Percentiles rank a stretch among this genome's conserved stretches.
Evolutionary conservation across 495 filamentous ascomycete genomes (phyloP).

Genomic region (Pyronema omphalodes): DNA sequence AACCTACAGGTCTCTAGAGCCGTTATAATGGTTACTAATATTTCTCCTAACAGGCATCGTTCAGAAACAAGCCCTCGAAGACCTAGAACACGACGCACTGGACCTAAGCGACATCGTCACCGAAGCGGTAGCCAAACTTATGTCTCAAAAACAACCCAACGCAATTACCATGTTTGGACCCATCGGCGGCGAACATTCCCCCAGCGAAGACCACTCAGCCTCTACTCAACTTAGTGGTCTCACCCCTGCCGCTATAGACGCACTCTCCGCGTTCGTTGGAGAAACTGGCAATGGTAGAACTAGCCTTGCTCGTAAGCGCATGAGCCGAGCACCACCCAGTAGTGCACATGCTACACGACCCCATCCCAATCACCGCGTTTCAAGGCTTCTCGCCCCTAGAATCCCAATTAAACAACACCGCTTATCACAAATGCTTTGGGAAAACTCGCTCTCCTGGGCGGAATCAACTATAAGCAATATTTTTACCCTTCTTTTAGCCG

Average conservation of each 20-base stretch:
- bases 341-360: neutral
- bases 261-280: too few species aligned
- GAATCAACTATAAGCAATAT: constrained; percentile 53
- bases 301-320: too few species aligned
- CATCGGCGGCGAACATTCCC: constrained; percentile 34
- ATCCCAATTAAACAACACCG: constrained; percentile 47
- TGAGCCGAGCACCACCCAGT: too few species aligned
- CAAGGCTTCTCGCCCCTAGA: constrained; percentile 3
- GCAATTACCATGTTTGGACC: constrained; percentile 80
- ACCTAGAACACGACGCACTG: constrained; percentile 63
- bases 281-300: too few species aligned
- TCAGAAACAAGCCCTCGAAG: constrained; percentile 58
- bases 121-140: constrained; percentile 67
- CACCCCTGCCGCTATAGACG: neutral
- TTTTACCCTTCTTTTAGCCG: constrained; percentile 52
- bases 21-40: neutral
- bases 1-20: too few species aligned
- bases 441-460: constrained; percentile 45
- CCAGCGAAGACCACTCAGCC: constrained; percentile 23
- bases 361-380: neutral
- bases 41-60: constrained; percentile 36
- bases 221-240: neutral
- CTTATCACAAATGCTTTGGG: constrained; percentile 47
- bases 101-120: constrained; percentile 71
- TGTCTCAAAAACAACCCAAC: constrained; percentile 58